These are phyloP conservation scores for Filobasidium floriforme DNA, from an alignment of 768 basidiomycete species.

Conservation along the genomic window DNA sequence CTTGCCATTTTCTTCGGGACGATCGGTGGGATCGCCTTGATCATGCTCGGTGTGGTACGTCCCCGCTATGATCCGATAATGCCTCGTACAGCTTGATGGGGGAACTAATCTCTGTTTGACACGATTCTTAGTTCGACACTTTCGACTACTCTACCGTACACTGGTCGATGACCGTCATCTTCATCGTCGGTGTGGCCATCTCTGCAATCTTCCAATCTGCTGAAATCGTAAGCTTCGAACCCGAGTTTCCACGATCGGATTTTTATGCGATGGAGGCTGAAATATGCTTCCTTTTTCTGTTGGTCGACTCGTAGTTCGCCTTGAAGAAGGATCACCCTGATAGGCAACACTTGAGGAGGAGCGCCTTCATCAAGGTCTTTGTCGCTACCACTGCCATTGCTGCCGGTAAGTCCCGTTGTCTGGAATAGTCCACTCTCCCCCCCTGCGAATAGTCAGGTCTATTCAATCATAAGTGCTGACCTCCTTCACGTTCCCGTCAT, in stretches of 20 bases:
- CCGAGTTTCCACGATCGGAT: no score
- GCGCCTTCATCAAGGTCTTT: conserved; percentile 44
- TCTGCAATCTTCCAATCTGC: conserved; percentile 45
- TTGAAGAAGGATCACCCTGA: conserved; percentile 46
- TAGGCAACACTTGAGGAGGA: conserved; percentile 38
- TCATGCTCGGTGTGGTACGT: conserved; percentile 42
- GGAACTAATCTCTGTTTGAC: not conserved
- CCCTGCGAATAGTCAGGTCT: no score
- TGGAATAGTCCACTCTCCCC: no score
- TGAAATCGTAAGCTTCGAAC: conserved; percentile 35
- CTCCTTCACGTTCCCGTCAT: not conserved
- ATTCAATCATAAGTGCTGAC: not conserved
- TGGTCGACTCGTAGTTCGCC: conserved; percentile 29
- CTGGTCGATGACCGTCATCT: conserved; percentile 30
- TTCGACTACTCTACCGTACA: conserved; percentile 42
- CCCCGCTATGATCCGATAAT: no score
- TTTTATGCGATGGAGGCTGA: no score
- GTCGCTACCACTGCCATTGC: conserved; percentile 42
- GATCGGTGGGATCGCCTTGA: conserved; percentile 41
- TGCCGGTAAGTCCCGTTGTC: conserved; percentile 6
- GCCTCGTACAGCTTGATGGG: not conserved
- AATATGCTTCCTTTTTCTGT: no score
- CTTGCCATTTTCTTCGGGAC: conserved; percentile 43
- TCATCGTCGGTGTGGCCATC: conserved; percentile 45
- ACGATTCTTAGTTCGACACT: conserved; percentile 32